Percentiles rank a stretch among this genome's conserved stretches.
Conservation (phyloP, 495 filamentous ascomycete species). For the Viridothelium virens region DNA sequence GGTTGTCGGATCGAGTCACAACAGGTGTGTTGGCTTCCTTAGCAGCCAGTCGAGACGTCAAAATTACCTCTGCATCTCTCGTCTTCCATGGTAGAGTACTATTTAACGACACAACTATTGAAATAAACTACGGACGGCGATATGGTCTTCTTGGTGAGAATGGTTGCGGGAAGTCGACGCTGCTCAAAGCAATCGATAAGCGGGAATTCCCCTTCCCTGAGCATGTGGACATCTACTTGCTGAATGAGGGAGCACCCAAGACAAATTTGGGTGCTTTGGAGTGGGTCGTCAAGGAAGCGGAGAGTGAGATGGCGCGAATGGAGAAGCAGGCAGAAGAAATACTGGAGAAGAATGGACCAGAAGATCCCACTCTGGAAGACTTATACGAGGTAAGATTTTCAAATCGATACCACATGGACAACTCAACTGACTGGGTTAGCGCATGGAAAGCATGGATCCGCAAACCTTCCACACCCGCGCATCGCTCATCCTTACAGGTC, state of each 20-base stretch:
- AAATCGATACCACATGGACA: neutral
- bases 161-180: conserved; percentile 95
- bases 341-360: conserved; percentile 83
- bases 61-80: conserved; percentile 86
- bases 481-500: conserved; percentile 93
- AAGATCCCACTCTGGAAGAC: conserved; percentile 84
- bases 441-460: conserved; percentile 98
- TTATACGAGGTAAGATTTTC: conserved; percentile 76
- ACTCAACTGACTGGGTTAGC: conserved; percentile 48
- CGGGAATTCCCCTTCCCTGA: conserved; percentile 95
- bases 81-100: conserved; percentile 98
- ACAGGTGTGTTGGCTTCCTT: conserved; percentile 92
- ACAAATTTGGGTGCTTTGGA: conserved; percentile 84
- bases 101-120: conserved; percentile 83
- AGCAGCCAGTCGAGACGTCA: conserved; percentile 77
- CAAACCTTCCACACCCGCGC: conserved; percentile 98
- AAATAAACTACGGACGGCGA: conserved; percentile 84
- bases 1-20: conserved; percentile 94
- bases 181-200: conserved; percentile 86
- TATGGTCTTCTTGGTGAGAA: conserved; percentile 98
- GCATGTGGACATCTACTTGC: conserved; percentile 94
- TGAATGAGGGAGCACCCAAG: conserved; percentile 95
- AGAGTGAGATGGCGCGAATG: conserved; percentile 83
- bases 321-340: conserved; percentile 85
- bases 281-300: conserved; percentile 94